These are phyloP conservation scores for Neurospora sp. DNA, from an alignment of 495 filamentous ascomycete genomes.

Conservation along the genomic window DNA sequence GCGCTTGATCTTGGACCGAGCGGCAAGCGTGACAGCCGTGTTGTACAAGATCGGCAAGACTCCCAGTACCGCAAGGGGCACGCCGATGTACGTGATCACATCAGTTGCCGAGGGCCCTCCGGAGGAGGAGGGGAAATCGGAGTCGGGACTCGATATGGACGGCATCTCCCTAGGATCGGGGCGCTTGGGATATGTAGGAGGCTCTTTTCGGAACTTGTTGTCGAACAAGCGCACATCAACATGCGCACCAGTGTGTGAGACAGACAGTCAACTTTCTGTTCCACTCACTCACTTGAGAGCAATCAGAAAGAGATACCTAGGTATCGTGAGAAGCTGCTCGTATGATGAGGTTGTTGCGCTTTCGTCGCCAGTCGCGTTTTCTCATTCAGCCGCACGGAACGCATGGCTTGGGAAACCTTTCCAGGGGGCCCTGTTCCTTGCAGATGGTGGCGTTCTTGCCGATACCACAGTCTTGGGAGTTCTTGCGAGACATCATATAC, in stretches of 20 bases:
- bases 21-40: slow-evolving; percentile 40
- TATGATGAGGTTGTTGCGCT: not conserved
- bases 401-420: not conserved
- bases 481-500: not conserved
- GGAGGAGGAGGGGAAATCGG: slow-evolving; percentile 1
- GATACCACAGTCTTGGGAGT: not conserved
- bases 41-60: slow-evolving; percentile 60
- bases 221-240: not conserved
- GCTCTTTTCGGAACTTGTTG: not conserved
- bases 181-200: not conserved
- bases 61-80: slow-evolving; percentile 57
- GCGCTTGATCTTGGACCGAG: slow-evolving; percentile 45
- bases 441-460: slow-evolving; percentile 3
- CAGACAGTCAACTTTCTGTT: not conserved
- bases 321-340: not conserved
- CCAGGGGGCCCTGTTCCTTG: not conserved
- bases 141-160: not conserved
- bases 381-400: not conserved
- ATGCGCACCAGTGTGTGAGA: not conserved
- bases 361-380: not conserved
- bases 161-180: not conserved
- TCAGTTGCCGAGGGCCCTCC: slow-evolving; percentile 23
- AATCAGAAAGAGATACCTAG: not conserved
- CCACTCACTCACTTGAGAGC: not conserved
- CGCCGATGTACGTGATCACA: slow-evolving; percentile 46